phyloP scores from a whole-genome alignment of 805 yeast species.

The Kodamaea lidongshanica region DNA sequence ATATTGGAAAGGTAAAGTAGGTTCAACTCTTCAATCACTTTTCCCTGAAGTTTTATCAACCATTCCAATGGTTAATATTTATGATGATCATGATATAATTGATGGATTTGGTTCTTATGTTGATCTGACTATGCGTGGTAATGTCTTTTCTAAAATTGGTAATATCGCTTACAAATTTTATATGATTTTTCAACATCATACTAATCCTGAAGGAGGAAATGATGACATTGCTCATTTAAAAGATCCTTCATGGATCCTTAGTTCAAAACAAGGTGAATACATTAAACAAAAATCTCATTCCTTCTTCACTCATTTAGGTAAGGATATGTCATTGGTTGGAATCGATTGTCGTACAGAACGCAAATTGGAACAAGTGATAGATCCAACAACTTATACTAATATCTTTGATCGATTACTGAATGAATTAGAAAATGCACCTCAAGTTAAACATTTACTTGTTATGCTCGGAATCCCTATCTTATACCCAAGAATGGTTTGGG shows the following conservation, averaged over 20 bases:
- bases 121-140: constrained; percentile 65
- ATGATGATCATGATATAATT: constrained; percentile 93
- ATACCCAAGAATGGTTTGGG: constrained; percentile 90
- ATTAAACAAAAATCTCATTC: constrained; percentile 66
- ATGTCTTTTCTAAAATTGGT: constrained; percentile 68
- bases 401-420: constrained; percentile 54
- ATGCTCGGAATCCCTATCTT: constrained; percentile 93
- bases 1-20: constrained; percentile 65
- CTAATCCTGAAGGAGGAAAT: constrained; percentile 40
- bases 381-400: constrained; percentile 47
- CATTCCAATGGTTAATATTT: constrained; percentile 81
- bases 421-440: constrained; percentile 51
- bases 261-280: constrained; percentile 56
- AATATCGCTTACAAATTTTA: constrained; percentile 77
- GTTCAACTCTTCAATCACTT: constrained; percentile 59
- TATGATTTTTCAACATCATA: constrained; percentile 87
- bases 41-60: constrained; percentile 73
- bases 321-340: constrained; percentile 64
- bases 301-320: constrained; percentile 66
- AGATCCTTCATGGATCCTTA: constrained; percentile 58
- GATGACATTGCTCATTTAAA: constrained; percentile 17
- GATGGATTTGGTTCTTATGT: constrained; percentile 93
- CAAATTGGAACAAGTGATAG: constrained; percentile 50
- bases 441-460: constrained; percentile 69
- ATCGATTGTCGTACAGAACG: constrained; percentile 94